Evolutionary conservation across 352 stramenopile genomes (phyloP).

Genomic region (Peronospora farinosa): DNA sequence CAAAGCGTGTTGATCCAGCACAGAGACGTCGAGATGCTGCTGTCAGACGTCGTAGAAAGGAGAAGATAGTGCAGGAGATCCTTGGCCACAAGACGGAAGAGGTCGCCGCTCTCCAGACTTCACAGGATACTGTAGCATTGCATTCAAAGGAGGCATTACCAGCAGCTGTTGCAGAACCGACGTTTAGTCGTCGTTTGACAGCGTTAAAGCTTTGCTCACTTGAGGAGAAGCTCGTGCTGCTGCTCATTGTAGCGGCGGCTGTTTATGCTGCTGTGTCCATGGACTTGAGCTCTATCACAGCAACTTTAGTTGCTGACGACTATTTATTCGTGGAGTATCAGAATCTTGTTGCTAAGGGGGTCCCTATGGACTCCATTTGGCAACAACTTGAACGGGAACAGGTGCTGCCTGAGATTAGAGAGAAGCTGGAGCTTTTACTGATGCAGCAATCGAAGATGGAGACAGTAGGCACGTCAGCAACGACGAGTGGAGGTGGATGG

Average conservation of each 20-base stretch:
- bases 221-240: slow-evolving; percentile 56
- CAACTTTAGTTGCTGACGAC: slow-evolving; percentile 41
- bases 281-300: slow-evolving; percentile 43
- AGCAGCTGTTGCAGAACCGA: slow-evolving; percentile 9
- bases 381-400: slow-evolving; percentile 70
- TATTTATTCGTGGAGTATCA: slow-evolving; percentile 53
- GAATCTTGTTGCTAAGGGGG: slow-evolving; percentile 49
- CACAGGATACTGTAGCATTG: background rate
- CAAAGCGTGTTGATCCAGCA: slow-evolving; percentile 47
- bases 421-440: slow-evolving; percentile 50
- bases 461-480: slow-evolving; percentile 6
- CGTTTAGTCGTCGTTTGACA: slow-evolving; percentile 50
- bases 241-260: slow-evolving; percentile 43
- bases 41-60: slow-evolving; percentile 49
- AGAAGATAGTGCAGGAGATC: slow-evolving; percentile 52
- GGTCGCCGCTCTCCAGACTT: background rate
- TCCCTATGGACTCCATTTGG: slow-evolving; percentile 55
- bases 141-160: background rate
- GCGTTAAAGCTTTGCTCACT: slow-evolving; percentile 44
- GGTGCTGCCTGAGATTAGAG: slow-evolving; percentile 34
- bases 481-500: slow-evolving; percentile 27
- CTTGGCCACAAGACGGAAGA: slow-evolving; percentile 13
- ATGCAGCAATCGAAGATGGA: slow-evolving; percentile 35
- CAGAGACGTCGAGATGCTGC: slow-evolving; percentile 68
- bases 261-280: slow-evolving; percentile 46